Evolutionary conservation across 2,329 filamentous ascomycete species (phyloP).

Genomic region (Colletotrichum tanaceti): DNA sequence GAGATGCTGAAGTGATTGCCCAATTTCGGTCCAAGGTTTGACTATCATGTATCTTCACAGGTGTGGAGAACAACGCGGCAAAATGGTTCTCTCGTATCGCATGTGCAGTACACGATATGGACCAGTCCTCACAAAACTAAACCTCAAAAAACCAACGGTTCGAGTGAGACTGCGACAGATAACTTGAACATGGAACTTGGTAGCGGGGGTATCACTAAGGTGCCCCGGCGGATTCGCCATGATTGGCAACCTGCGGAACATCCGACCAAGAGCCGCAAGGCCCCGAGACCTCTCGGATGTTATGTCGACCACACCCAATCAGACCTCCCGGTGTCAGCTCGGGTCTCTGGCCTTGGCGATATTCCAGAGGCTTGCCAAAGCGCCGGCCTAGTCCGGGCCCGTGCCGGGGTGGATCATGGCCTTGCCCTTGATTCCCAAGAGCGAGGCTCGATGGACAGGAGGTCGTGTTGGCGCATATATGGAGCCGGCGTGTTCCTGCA

Average conservation of each 20-base stretch:
- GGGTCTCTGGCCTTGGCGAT: not conserved
- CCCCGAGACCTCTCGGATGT: conserved; percentile 47
- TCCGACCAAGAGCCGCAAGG: not conserved
- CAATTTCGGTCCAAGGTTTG: no score
- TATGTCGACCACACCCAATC: conserved; percentile 45
- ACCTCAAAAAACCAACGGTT: no score
- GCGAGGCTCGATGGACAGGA: not conserved
- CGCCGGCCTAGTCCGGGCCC: conserved; percentile 12
- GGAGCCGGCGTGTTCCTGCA: no score
- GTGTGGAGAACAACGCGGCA: no score
- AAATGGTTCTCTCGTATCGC: not conserved
- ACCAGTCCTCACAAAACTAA: not conserved
- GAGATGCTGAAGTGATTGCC: not conserved
- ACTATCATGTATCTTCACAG: no score
- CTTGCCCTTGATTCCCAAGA: not conserved
- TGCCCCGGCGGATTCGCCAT: not conserved
- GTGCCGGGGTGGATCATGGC: not conserved
- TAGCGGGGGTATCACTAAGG: no score
- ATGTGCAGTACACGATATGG: not conserved
- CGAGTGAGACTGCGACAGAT: no score
- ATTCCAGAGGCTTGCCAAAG: not conserved
- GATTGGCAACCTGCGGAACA: not conserved
- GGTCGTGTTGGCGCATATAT: not conserved
- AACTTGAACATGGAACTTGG: not conserved
- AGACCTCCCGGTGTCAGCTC: conserved; percentile 33